Percentiles rank a stretch among this genome's conserved stretches.
These are phyloP conservation scores for Diddensiella santjacobensis DNA, from an alignment of 805 yeast species.

Conservation along the genomic window DNA sequence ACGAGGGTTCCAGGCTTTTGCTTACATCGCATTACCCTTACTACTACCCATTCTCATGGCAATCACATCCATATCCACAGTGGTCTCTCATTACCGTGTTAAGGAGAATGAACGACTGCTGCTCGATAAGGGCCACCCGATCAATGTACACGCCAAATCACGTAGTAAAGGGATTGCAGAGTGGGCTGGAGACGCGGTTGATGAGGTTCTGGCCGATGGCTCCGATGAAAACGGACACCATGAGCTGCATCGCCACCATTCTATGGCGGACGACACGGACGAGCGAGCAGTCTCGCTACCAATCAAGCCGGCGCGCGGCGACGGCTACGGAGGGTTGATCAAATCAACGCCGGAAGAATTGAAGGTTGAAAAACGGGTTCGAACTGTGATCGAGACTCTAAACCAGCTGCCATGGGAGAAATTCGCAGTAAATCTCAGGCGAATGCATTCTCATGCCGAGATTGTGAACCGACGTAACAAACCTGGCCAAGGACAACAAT, in stretches of 20 bases:
- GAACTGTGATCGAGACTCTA: slow-evolving; percentile 47
- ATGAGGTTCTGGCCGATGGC: slow-evolving; percentile 15
- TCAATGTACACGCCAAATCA: slow-evolving; percentile 1
- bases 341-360: slow-evolving; percentile 20
- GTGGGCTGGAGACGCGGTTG: slow-evolving; percentile 19
- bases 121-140: background rate
- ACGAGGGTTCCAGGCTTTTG: slow-evolving; percentile 16
- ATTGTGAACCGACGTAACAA: slow-evolving; percentile 60
- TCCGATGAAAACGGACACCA: background rate
- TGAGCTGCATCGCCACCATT: background rate
- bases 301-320: slow-evolving; percentile 12
- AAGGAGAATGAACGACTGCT: slow-evolving; percentile 4
- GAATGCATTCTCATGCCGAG: slow-evolving; percentile 81
- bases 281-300: slow-evolving; percentile 2
- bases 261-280: background rate
- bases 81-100: slow-evolving; percentile 21
- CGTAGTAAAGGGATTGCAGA: slow-evolving; percentile 17
- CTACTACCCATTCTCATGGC: slow-evolving; percentile 20
- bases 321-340: slow-evolving; percentile 18
- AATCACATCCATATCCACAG: slow-evolving; percentile 20
- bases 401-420: slow-evolving; percentile 72
- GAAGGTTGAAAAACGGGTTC: slow-evolving; percentile 28
- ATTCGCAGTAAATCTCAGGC: slow-evolving; percentile 65
- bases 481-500: slow-evolving; percentile 29
- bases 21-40: slow-evolving; percentile 15